Conservation (phyloP, 2,329 filamentous ascomycete genomes). For the Colletotrichum chrysophilum region DNA sequence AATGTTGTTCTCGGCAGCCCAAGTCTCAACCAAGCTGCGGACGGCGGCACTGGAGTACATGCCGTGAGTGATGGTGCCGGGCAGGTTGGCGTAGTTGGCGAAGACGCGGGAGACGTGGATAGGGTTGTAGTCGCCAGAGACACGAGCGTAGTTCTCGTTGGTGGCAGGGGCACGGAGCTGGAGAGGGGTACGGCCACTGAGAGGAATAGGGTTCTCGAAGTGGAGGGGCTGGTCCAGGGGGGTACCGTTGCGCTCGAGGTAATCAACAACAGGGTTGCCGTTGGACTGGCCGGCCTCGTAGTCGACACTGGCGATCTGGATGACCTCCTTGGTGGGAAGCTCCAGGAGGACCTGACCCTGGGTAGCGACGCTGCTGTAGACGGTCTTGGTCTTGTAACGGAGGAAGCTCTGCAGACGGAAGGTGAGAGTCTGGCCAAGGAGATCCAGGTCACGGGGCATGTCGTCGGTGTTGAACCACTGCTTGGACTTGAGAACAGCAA, state of each 20-base stretch:
- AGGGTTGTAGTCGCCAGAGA: slow-evolving; percentile 98
- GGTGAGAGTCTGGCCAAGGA: slow-evolving; percentile 90
- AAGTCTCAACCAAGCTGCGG: slow-evolving; percentile 94
- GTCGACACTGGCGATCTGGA: slow-evolving; percentile 96
- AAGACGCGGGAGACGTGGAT: slow-evolving; percentile 99
- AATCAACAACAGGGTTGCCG: slow-evolving; percentile 96
- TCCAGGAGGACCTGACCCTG: slow-evolving; percentile 91
- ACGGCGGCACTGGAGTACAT: slow-evolving; percentile 99
- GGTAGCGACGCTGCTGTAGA: slow-evolving; percentile 92
- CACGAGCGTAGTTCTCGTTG: slow-evolving; percentile 97
- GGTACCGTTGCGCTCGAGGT: slow-evolving; percentile 88
- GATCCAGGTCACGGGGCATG: slow-evolving; percentile 73
- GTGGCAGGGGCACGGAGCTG: slow-evolving; percentile 90
- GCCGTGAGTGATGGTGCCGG: slow-evolving; percentile 96
- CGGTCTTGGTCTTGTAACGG: slow-evolving; percentile 91
- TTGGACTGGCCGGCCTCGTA: slow-evolving; percentile 92
- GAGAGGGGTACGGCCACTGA: slow-evolving; percentile 90
- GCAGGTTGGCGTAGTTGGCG: slow-evolving; percentile 91
- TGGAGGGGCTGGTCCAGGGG: slow-evolving; percentile 95
- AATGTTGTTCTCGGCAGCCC: slow-evolving; percentile 98
- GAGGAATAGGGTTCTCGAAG: slow-evolving; percentile 96
- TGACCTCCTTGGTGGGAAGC: slow-evolving; percentile 94
- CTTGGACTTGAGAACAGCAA: slow-evolving; percentile 93
- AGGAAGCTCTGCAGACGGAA: slow-evolving; percentile 95
- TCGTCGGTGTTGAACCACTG: slow-evolving; percentile 93